Evolutionary conservation across 1,284 basidiomycete species (phyloP), one percentile per base, ranked within the genome.

Genomic region (Agaricales sp.): DNA sequence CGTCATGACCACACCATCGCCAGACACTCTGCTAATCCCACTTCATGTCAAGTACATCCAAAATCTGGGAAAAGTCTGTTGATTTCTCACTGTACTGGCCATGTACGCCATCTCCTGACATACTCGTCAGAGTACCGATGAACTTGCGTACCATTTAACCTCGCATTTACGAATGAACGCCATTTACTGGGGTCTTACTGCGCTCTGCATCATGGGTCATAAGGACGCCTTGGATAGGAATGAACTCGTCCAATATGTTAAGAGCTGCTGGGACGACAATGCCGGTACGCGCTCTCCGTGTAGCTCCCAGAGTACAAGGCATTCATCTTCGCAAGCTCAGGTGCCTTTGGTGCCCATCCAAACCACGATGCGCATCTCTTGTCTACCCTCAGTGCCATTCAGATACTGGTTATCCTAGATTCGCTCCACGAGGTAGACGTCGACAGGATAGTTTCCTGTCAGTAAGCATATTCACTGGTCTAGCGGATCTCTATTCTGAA

Each of bases 141-240:
- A 92, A 57, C 74, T 95, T n/a, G 74, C 80, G 1, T 99, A 97
- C 68, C 91, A 98, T 64, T 74, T 95, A 43, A 96, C 94, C 0
- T 77, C 92, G 4, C 95, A 99, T 66, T 75, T 99, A 4, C 89
- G 95, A 6, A 74, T 98, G 67, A 99, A 98, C 63, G 95, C 93
- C 6, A 76, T 98, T 14, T 99, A 98, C 66, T 99, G 95, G 95
- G 95, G 92, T 8, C 71, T 95, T 21, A 91, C 87, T 0, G 92
- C 95, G 0, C 69, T 96, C 2, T 85, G 77, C 46, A 73, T 93
- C 23, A 86, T 99, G 80, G 78, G 76, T 0, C 77, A 76, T 21
- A 71, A 80, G 43, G 84, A 93, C 45, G 89, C 88, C 0, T 68
- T 99, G 18, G 76, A 87, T 55, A 68, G 84, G 45, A 79, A 89